These are phyloP conservation scores for Zizania latifolia DNA, from an alignment of 176 grass and related monocot genomes.

Conservation along the genomic window DNA sequence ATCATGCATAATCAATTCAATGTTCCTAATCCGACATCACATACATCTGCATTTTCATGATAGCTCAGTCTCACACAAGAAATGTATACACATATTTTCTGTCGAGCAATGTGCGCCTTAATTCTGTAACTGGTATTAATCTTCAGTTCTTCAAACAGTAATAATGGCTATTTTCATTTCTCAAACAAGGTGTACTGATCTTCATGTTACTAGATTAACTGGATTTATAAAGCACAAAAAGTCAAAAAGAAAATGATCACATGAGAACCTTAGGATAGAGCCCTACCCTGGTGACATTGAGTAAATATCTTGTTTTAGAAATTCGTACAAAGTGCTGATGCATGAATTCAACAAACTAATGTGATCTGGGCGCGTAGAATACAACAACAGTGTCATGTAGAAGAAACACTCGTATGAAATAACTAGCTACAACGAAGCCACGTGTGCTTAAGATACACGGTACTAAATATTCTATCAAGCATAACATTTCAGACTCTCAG, in stretches of 20 bases:
- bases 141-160: not conserved
- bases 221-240: not conserved
- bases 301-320: not conserved
- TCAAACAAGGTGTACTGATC: not conserved
- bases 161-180: not conserved
- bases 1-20: not conserved
- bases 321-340: constrained; percentile 11
- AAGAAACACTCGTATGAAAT: not conserved
- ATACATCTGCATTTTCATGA: not conserved
- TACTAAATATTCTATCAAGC: constrained; percentile 15
- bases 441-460: not conserved
- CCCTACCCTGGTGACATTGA: not conserved
- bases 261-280: not conserved
- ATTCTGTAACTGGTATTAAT: not conserved
- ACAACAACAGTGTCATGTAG: constrained; percentile 2
- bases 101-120: not conserved
- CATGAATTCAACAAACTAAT: constrained; percentile 29
- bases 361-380: constrained; percentile 10
- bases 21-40: not conserved
- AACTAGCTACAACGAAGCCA: constrained; percentile 27
- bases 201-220: not conserved
- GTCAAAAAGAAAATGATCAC: not conserved
- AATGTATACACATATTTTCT: not conserved
- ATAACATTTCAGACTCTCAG: not conserved
- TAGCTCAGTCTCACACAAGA: not conserved